Base-by-base conservation (phyloP, 192 early-diverging fungal species). In the Phlyctochytrium arcticum region DNA sequence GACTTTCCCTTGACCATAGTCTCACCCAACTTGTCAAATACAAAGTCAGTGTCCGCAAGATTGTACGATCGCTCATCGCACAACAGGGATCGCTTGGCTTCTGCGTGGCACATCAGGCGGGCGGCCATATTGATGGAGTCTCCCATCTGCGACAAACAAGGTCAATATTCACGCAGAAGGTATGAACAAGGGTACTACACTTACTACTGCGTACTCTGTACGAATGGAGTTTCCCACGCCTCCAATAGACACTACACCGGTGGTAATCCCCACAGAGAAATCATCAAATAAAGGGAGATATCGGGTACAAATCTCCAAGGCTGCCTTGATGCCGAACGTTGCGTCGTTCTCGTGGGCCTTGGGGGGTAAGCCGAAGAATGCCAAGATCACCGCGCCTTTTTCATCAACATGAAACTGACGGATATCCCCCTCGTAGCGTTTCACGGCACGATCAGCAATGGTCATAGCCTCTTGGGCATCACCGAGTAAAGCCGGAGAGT, bases 101-200 rank as follows among this genome's bases (percentile, higher is more conserved):
- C 67, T 5, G 32, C 34, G 3, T 62, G 67, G 47, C 69, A 80
- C 80, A 82, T 82, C 17, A 82, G 47, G 10, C 80, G 67, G 4
- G 80, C 80, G 4, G 80, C 80, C 80, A 82, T 82, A 54, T 82
- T 82, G 42, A 82, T 82, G 7, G 80, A 77, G 50, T 82, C 80
- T 24, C 80, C 80, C 80, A 82, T 82, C 80, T 82, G 30, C n/a
- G 15, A 32, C 15, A 53, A 19, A 8, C n/a, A 53, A 21, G 0
- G 15, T 12, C 15, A 44, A 0, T 2, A 44, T 44, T 44, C 42
- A 44, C 15, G 26, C 50, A 48, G 17, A 46, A 12, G 2, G 29
- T 15, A n/a, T 48, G 56, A 36, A 31, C 2, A 57, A 3, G 12
- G 29, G 35, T 37, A 12, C 15, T 21, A 24, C 10, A 57, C 72